Evolutionary conservation across 2,329 filamentous ascomycete genomes (phyloP).

Genomic region (Beauveria sp.): DNA sequence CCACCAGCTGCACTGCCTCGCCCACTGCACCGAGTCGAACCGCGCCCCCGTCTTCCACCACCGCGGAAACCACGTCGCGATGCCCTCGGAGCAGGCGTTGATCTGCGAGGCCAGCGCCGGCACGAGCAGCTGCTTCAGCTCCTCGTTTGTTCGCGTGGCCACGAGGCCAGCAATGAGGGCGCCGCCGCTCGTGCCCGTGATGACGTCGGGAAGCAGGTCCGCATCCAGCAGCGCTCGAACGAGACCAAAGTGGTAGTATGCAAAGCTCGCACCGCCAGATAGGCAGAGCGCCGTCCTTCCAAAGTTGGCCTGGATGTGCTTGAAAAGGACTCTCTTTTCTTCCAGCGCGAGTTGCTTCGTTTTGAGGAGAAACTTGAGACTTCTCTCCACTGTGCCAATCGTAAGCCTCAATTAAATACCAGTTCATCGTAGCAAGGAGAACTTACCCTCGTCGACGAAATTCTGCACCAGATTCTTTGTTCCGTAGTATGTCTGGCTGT

Average conservation of each 20-base stretch:
- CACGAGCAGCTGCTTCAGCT: conserved; percentile 75
- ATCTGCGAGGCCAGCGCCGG: conserved; percentile 82
- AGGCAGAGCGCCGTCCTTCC: conserved; percentile 88
- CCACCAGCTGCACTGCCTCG: conserved; percentile 79
- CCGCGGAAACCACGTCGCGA: conserved; percentile 66
- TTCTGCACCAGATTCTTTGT: conserved; percentile 92
- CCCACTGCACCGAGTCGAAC: conserved; percentile 93
- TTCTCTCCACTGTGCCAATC: conserved; percentile 46
- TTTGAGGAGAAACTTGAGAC: conserved; percentile 59
- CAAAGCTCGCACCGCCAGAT: conserved; percentile 88
- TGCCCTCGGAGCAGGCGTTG: conserved; percentile 73
- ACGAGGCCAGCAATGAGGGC: conserved; percentile 82
- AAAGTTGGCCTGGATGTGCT: conserved; percentile 82
- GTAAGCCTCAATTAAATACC: not conserved
- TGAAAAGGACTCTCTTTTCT: conserved; percentile 75
- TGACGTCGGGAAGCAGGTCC: conserved; percentile 79
- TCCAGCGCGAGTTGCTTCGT: conserved; percentile 61
- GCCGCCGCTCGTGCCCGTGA: conserved; percentile 92
- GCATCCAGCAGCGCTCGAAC: conserved; percentile 84
- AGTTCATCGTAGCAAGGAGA: not conserved
- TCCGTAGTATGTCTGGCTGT: conserved; percentile 94
- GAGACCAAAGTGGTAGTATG: conserved; percentile 94
- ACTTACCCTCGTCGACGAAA: conserved; percentile 73
- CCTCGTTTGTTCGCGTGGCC: conserved; percentile 84
- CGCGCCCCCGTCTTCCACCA: conserved; percentile 92